These are phyloP conservation scores for Colletotrichum echinochloae DNA, from an alignment of 2,329 filamentous ascomycete genomes.

Conservation along the genomic window DNA sequence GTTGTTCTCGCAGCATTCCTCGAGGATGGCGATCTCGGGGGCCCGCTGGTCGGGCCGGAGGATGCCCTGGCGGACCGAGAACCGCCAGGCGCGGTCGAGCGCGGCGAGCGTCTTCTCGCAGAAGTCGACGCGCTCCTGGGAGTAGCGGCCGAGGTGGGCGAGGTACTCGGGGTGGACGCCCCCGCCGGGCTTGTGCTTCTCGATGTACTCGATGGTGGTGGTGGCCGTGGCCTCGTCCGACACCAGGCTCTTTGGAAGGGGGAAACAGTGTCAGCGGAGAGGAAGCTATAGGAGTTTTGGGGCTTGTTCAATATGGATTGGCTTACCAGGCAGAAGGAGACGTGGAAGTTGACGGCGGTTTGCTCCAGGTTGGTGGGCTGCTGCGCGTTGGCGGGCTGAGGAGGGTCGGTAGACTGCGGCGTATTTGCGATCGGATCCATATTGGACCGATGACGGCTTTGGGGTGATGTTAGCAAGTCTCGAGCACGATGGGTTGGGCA, in stretches of 20 bases:
- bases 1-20: background rate
- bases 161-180: background rate
- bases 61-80: background rate
- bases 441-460: background rate
- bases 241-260: background rate
- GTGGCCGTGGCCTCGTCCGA: background rate
- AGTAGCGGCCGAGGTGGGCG: background rate
- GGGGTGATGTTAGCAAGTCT: background rate
- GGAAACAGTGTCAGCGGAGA: background rate
- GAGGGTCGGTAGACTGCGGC: background rate
- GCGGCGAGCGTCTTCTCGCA: background rate
- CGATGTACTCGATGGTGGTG: background rate
- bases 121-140: background rate
- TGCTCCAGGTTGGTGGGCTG: background rate
- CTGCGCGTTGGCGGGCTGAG: background rate
- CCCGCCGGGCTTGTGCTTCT: background rate
- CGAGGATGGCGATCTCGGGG: background rate
- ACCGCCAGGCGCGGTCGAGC: background rate
- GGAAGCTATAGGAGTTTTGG: no score
- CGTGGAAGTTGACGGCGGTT: background rate
- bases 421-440: background rate
- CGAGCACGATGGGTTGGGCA: background rate
- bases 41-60: background rate
- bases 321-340: background rate
- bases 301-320: background rate